phyloP scores from a whole-genome alignment of 2,329 filamentous ascomycete genomes.

The Microsporum canis region DNA sequence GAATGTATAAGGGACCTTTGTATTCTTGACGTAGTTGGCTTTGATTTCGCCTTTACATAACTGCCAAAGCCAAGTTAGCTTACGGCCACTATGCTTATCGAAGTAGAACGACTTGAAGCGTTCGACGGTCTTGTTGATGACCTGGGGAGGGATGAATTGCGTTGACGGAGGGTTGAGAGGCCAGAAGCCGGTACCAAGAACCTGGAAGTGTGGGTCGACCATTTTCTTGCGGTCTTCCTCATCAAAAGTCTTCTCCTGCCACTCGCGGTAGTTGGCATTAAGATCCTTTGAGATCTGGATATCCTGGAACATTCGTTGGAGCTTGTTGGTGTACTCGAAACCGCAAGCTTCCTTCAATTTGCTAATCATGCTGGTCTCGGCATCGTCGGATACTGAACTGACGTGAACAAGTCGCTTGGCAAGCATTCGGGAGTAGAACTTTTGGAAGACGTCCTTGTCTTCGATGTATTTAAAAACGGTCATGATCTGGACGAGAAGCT shows the following conservation, averaged over 20 bases:
- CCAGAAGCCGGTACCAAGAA: slow-evolving; percentile 96
- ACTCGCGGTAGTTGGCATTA: slow-evolving; percentile 77
- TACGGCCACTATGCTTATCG: slow-evolving; percentile 91
- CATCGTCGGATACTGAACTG: slow-evolving; percentile 91
- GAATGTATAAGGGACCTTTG: slow-evolving; percentile 89
- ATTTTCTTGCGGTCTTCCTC: slow-evolving; percentile 54
- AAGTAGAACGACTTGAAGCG: slow-evolving; percentile 86
- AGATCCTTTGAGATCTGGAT: slow-evolving; percentile 98
- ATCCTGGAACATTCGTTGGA: slow-evolving; percentile 99
- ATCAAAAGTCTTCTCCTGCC: slow-evolving; percentile 53
- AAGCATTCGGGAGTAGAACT: slow-evolving; percentile 96
- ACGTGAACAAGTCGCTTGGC: slow-evolving; percentile 89
- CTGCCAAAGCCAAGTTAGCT: slow-evolving; percentile 97
- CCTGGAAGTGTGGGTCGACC: slow-evolving; percentile 79
- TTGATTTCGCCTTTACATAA: slow-evolving; percentile 95
- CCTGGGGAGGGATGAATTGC: slow-evolving; percentile 73
- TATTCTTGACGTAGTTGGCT: slow-evolving; percentile 78
- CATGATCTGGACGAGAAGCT: slow-evolving; percentile 85
- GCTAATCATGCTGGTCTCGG: slow-evolving; percentile 98
- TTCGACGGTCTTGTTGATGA: slow-evolving; percentile 78
- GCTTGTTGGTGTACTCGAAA: slow-evolving; percentile 98
- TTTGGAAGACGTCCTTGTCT: slow-evolving; percentile 99
- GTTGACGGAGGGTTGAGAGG: slow-evolving; percentile 78
- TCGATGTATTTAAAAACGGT: slow-evolving; percentile 99
- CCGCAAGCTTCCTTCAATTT: slow-evolving; percentile 98